These are phyloP conservation scores for Picea sitchensis DNA, from an alignment of 75 land plant genomes.

Conservation along the genomic window DNA sequence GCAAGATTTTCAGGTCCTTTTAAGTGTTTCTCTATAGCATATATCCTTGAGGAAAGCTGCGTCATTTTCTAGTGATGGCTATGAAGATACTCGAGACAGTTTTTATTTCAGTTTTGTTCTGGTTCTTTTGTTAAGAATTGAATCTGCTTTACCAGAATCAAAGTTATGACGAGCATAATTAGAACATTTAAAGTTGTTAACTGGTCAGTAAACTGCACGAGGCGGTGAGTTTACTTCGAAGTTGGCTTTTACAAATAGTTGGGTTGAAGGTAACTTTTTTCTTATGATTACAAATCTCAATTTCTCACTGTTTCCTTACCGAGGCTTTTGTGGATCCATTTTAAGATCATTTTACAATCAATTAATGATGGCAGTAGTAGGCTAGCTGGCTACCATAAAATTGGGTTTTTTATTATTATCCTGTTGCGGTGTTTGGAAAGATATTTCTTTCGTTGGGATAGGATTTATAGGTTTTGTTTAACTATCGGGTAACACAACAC, in stretches of 20 bases:
- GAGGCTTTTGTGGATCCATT: neutral
- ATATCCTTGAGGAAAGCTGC: neutral
- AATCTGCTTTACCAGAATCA: slow-evolving; percentile 1
- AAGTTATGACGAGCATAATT: neutral
- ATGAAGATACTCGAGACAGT: neutral
- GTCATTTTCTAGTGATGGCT: neutral
- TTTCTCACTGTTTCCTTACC: neutral
- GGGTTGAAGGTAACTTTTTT: neutral
- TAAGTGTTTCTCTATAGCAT: too few relatives aligned
- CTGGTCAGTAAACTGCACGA: neutral
- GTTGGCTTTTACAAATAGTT: neutral
- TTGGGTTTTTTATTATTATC: neutral
- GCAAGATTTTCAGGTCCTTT: neutral
- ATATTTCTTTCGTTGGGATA: neutral
- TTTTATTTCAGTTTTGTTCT: neutral
- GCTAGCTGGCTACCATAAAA: neutral
- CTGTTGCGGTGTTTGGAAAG: neutral
- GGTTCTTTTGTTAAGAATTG: neutral
- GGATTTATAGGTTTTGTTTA: neutral
- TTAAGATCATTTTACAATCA: too few relatives aligned
- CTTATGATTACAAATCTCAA: neutral
- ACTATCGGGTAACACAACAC: neutral
- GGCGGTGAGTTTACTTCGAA: neutral
- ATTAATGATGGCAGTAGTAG: neutral
- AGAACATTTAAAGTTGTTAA: neutral